Conservation (phyloP, 139 green algal genomes). For the Asterochloris erici region DNA sequence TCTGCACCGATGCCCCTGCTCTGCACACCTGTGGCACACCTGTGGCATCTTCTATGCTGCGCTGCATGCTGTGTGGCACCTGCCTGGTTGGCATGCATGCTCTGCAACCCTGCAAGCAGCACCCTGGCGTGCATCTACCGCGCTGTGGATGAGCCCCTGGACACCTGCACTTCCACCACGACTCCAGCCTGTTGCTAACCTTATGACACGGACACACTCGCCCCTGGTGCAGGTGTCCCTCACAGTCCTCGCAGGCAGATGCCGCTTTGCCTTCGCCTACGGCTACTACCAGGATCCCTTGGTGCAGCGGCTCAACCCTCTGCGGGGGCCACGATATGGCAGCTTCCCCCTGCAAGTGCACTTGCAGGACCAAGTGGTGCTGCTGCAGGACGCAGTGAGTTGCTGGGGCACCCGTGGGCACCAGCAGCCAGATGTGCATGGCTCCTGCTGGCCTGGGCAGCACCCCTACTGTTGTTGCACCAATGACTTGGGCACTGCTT, state of each 20-base stretch:
- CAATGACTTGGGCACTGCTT: background rate
- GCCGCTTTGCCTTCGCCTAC: background rate
- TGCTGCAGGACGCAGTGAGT: background rate
- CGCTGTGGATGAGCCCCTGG: background rate
- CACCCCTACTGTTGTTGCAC: background rate
- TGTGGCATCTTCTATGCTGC: background rate
- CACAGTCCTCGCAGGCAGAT: background rate
- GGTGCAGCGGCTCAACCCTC: background rate
- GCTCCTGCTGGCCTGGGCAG: background rate
- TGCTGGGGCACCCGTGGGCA: background rate
- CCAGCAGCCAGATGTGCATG: background rate
- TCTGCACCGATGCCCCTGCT: no score
- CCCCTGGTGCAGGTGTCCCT: background rate
- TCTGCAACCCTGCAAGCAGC: background rate
- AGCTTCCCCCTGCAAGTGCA: slow-evolving; percentile 20
- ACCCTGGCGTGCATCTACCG: background rate
- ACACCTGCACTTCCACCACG: background rate
- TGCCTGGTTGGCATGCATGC: background rate
- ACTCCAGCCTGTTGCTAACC: no score
- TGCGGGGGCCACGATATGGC: slow-evolving; percentile 19
- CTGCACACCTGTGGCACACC: no score
- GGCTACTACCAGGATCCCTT: slow-evolving; percentile 13
- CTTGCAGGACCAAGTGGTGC: slow-evolving; percentile 6
- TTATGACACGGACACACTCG: no score
- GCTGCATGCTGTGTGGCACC: background rate